Conservation (phyloP, 2,329 filamentous ascomycete species). For the Fusarium albidum region DNA sequence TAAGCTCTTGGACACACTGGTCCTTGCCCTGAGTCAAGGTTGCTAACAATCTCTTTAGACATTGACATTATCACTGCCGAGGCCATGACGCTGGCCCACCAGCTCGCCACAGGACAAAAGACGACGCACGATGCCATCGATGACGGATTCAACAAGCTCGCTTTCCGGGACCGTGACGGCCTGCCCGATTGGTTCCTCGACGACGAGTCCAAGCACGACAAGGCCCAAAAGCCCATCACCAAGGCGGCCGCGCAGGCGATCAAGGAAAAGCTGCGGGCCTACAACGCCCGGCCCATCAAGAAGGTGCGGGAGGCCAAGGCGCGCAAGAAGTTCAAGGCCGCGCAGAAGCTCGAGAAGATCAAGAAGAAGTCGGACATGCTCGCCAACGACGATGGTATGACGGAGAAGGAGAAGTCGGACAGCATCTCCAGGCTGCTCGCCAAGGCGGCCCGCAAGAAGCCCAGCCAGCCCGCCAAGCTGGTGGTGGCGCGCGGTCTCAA, state of each 20-base stretch:
- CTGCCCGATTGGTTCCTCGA: constrained; percentile 98
- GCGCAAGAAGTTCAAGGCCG: constrained; percentile 95
- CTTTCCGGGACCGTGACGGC: constrained; percentile 89
- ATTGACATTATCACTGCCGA: constrained; percentile 99
- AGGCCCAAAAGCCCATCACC: constrained; percentile 85
- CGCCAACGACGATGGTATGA: constrained; percentile 88
- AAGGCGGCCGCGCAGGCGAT: constrained; percentile 91
- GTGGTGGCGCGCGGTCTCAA: constrained; percentile 89
- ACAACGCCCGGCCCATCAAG: constrained; percentile 97
- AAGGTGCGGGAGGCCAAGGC: constrained; percentile 97
- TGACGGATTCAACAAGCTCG: constrained; percentile 91
- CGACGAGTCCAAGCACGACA: constrained; percentile 86
- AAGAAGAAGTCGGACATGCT: constrained; percentile 96
- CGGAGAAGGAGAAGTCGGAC: constrained; percentile 93
- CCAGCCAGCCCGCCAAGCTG: constrained; percentile 81
- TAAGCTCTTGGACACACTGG: constrained; percentile 44
- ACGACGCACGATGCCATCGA: constrained; percentile 83
- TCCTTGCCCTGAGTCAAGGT: not conserved
- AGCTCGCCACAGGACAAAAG: constrained; percentile 86
- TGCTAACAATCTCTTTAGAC: constrained; percentile 54
- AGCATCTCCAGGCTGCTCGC: constrained; percentile 83
- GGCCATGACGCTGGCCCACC: constrained; percentile 96
- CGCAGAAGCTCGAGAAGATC: constrained; percentile 89
- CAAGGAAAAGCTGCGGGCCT: constrained; percentile 90
- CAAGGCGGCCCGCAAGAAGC: constrained; percentile 86